Base-by-base conservation (phyloP, 176 grass and related monocot genomes). In the Panicum miliaceum region DNA sequence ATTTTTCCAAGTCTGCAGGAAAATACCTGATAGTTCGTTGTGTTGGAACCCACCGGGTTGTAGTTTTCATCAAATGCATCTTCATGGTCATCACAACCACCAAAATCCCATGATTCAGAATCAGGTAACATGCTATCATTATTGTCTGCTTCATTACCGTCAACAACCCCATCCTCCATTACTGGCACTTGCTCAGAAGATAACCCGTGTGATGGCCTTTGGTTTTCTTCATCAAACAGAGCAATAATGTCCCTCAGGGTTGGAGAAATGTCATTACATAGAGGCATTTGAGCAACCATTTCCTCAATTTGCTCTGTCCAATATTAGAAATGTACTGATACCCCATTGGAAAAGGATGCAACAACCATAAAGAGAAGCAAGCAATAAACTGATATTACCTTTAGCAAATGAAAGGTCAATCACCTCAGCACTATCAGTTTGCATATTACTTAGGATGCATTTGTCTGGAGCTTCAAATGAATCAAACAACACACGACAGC, bases 181-280 rank as follows among this genome's bases (percentile, higher is more conserved):
- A 72, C n/a, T 79, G 85, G 89, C 66, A 64, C 81, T 87, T 93
- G 87, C 70, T 70, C 73, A 41, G 68, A 87, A 85, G 66, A 85
- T 76, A 59, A 71, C 47, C 81, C 69, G 53, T 89, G 71, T 45
- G 77, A 57, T 37, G 92, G 83, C 77, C 96, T 95, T 74, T 81
- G 80, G 84, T 95, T 95, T 59, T 93, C 93, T 83, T 93, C 96
- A 85, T 98, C 93, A 92, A 98, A 98, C 53, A 90, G 93, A 81
- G 80, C 86, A 42, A 98, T n/a, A 10, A 98, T 98, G 58, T 93
- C 76, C 58, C 82, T 92, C 61, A 98, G 78, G 25, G 93, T 92
- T 62, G 96, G 96, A 85, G 96, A 93, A 58, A 95, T 98, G 56
- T 95, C 96, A 78, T 87, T 85, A 74, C 76, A 80, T 22, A 88